Percentiles rank a stretch among this genome's conserved stretches.
Evolutionary conservation across 2,329 filamentous ascomycete species (phyloP).

Genomic region (Aureobasidium uvarum): DNA sequence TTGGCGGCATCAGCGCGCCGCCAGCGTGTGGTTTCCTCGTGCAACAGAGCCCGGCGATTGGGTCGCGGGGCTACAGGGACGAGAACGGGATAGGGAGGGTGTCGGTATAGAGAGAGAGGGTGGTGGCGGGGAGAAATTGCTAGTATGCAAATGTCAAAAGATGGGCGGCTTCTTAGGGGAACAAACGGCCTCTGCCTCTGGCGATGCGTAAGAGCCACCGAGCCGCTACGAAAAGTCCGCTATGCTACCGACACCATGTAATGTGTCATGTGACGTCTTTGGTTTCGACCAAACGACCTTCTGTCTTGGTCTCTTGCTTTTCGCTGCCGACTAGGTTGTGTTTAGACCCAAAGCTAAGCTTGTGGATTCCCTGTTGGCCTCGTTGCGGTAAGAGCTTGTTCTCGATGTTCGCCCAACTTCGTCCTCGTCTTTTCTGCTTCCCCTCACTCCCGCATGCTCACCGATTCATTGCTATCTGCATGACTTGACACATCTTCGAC

Average conservation of each 20-base stretch:
- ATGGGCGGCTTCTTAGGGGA: constrained; percentile 22
- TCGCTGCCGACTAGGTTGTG: constrained; percentile 10
- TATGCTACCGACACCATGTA: constrained; percentile 18
- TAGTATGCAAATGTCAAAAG: constrained; percentile 17
- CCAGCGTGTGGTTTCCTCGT: constrained; percentile 27
- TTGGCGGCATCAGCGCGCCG: constrained; percentile 49
- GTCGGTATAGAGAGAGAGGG: constrained; percentile 6
- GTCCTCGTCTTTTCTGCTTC: background rate
- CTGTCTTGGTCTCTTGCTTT: constrained; percentile 6
- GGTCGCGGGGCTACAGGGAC: constrained; percentile 22
- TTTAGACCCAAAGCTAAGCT: constrained; percentile 10
- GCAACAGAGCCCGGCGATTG: constrained; percentile 24
- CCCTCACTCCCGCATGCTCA: constrained; percentile 5
- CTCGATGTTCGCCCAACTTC: background rate
- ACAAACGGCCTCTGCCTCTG: constrained; percentile 14
- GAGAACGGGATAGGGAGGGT: background rate
- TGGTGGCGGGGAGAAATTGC: constrained; percentile 22
- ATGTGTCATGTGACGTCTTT: constrained; percentile 4
- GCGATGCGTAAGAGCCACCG: constrained; percentile 24
- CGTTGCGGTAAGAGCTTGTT: constrained; percentile 9
- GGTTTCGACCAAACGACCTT: background rate
- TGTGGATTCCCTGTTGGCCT: background rate
- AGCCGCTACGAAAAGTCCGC: constrained; percentile 22
- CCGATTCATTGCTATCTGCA: constrained; percentile 13
- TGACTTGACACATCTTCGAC: background rate